Evolutionary conservation across 139 green algal species (phyloP).

Genomic region (Diplosphaera chodatii): DNA sequence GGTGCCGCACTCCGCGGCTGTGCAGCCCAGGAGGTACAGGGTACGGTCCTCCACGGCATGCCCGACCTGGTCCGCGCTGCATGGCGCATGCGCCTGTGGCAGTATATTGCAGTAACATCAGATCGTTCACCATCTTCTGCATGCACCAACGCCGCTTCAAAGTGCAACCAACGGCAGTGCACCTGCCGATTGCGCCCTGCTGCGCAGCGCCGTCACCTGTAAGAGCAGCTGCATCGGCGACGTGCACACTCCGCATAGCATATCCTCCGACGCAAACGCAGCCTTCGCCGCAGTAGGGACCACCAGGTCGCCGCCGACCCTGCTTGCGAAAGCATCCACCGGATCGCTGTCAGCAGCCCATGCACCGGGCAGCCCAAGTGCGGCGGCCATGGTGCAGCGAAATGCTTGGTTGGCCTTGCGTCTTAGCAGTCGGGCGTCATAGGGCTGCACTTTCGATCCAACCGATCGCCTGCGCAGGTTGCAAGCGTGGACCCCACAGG

Average conservation of each 20-base stretch:
- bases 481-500: too few relatives aligned
- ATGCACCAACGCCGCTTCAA: too few relatives aligned
- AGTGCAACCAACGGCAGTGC: too few relatives aligned
- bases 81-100: slow-evolving; percentile 25
- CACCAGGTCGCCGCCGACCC: slow-evolving; percentile 17
- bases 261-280: neutral
- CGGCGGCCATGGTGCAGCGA: neutral
- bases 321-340: slow-evolving; percentile 14
- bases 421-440: too few relatives aligned
- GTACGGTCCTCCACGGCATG: slow-evolving; percentile 5
- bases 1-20: slow-evolving; percentile 28
- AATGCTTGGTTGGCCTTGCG: too few relatives aligned
- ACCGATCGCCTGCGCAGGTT: too few relatives aligned
- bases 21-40: slow-evolving; percentile 42
- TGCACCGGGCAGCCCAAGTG: slow-evolving; percentile 12
- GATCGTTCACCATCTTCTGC: too few relatives aligned
- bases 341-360: slow-evolving; percentile 9
- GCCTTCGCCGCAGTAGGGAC: neutral
- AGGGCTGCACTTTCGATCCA: too few relatives aligned
- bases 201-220: neutral
- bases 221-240: slow-evolving; percentile 35
- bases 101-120: too few relatives aligned
- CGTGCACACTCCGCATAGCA: slow-evolving; percentile 30
- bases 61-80: neutral
- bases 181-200: too few relatives aligned